Evolutionary conservation across 345 rosid species (phyloP).

Genomic region (Microcos paniculata): DNA sequence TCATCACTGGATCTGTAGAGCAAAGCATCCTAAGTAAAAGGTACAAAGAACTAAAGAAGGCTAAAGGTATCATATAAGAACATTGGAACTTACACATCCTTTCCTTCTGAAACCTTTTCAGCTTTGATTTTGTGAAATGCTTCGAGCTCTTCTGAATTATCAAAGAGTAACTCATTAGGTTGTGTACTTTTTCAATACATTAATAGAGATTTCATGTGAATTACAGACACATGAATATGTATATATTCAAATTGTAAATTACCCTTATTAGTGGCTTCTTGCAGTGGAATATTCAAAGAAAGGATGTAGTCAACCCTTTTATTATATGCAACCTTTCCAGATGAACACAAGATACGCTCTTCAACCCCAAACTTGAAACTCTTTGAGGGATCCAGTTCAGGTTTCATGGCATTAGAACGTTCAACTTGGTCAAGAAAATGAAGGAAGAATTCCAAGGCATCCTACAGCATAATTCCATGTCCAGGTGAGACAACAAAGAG

Average conservation of each 20-base stretch:
- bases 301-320: conserved; percentile 91
- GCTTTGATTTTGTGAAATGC: conserved; percentile 67
- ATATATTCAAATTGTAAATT: conserved; percentile 4
- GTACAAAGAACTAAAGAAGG: conserved; percentile 16
- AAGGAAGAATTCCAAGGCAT: conserved; percentile 94
- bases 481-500: background rate
- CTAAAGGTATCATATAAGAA: conserved; percentile 18
- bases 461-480: conserved; percentile 48
- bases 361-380: conserved; percentile 97
- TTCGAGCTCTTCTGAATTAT: conserved; percentile 68
- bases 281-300: conserved; percentile 86
- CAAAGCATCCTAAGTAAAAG: conserved; percentile 27
- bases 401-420: conserved; percentile 56
- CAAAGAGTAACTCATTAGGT: conserved; percentile 23
- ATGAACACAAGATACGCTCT: conserved; percentile 82
- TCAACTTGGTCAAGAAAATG: conserved; percentile 95
- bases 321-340: conserved; percentile 90
- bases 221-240: background rate
- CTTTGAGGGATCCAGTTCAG: conserved; percentile 78
- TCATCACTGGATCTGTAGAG: conserved; percentile 65
- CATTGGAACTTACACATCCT: conserved; percentile 63
- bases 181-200: background rate
- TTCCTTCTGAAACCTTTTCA: conserved; percentile 64
- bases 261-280: conserved; percentile 92
- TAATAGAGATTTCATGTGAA: background rate